Evolutionary conservation across 129 eudicot species (phyloP), one percentile per base, ranked within the genome.

Genomic region (Lactuca saligna): DNA sequence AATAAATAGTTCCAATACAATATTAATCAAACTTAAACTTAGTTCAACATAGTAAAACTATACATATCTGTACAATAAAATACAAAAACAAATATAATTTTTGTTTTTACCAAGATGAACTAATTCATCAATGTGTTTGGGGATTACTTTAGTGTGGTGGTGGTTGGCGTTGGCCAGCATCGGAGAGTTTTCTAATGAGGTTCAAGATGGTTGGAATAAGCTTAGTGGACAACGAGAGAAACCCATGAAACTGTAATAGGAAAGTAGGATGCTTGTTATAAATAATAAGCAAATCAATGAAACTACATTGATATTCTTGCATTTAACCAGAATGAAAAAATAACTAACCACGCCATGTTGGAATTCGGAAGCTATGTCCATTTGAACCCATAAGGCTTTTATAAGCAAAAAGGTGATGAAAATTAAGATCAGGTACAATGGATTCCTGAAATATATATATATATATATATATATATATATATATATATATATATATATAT

Each of bases 361-460:
- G 20, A 90, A 87, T 72, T 73, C 81, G 59, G 71, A 61, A 7
- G 85, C 73, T 44, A 90, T 63, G 77, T 87, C 90, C 75, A 80
- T 77, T 71, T 90, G 97, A 17, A 74, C 85, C 97, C 97, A 90
- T 15, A 84, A 58, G 55, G 95, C 97, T 90, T 80, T 84, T 31
- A 73, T 59, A n/a, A 90, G 81, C 54, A 90, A 68, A 69, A 60
- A 90, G 25, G 63, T 66, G 34, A 90, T 88, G 57, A 90, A 90
- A 68, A 90, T 56, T 17, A 81, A 69, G 14, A 73, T 55, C 69
- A 90, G 66, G 71, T 90, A 90, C 38, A 87, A 82, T 11, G 97
- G 97, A 73, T 91, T 91, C 89, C 97, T 91, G 84, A 72, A 63
- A 55, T 2, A 17, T 55, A 74, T 9, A n/a, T n/a, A n/a, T n/a